Percentiles rank a stretch among this genome's conserved stretches.
Evolutionary conservation across 179 eudicot genomes (phyloP).

Genomic region (Camellia oleifera): DNA sequence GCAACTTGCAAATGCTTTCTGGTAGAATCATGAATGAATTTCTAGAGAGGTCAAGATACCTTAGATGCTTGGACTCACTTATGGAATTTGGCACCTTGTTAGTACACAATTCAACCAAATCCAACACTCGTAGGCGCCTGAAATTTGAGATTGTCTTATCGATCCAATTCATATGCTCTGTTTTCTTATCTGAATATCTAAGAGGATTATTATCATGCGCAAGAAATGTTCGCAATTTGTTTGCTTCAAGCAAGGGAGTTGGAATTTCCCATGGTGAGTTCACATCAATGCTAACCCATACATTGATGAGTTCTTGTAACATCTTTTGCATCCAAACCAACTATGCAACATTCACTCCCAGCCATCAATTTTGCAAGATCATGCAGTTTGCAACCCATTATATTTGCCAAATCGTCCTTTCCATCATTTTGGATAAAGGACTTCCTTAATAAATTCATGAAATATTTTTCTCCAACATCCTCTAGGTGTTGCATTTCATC

Average conservation of each 20-base stretch:
- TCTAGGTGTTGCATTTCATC: background rate
- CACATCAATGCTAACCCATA: background rate
- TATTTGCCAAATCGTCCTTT: background rate
- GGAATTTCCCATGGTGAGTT: background rate
- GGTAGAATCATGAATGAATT: background rate
- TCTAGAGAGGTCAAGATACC: background rate
- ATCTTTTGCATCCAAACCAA: background rate
- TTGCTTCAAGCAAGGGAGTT: background rate
- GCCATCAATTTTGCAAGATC: slow-evolving; percentile 10
- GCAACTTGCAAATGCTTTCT: background rate
- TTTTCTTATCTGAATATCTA: too few species aligned
- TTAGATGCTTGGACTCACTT: background rate
- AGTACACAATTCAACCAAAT: background rate
- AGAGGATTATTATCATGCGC: too few species aligned
- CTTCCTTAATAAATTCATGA: slow-evolving; percentile 5
- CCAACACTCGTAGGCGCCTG: background rate
- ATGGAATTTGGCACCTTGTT: background rate
- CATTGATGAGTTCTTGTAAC: background rate
- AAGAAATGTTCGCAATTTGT: background rate
- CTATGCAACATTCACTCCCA: background rate
- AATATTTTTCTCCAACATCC: slow-evolving; percentile 24
- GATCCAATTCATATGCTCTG: background rate
- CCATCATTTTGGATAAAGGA: background rate
- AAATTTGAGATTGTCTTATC: background rate
- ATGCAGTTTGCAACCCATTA: slow-evolving; percentile 11